phyloP scores from a whole-genome alignment of 2,329 filamentous ascomycete genomes.

The Aspergillus ochraceoroseus region DNA sequence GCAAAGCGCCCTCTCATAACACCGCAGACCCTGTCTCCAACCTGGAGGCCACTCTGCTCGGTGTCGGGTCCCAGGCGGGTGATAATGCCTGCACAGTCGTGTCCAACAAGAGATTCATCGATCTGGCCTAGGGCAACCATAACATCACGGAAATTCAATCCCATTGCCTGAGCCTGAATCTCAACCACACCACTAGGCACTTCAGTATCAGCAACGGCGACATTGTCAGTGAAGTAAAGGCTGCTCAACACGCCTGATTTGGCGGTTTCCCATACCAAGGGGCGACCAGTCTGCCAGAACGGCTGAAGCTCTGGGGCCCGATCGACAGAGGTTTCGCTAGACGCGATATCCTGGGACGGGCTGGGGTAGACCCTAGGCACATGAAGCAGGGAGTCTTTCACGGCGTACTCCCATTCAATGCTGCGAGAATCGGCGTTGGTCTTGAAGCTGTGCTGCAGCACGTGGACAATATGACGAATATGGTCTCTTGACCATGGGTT shows the following conservation, averaged over 20 bases:
- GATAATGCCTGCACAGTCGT: slow-evolving; percentile 8
- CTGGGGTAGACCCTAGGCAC: too few relatives aligned
- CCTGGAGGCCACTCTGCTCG: not conserved
- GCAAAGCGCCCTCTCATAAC: not conserved
- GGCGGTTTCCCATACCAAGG: not conserved
- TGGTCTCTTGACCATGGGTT: too few relatives aligned
- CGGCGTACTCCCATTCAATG: too few relatives aligned
- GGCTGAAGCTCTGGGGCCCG: too few relatives aligned
- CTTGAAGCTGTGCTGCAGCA: too few relatives aligned
- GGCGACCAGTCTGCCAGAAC: not conserved
- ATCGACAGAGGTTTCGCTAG: too few relatives aligned
- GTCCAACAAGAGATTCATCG: not conserved
- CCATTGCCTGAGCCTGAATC: slow-evolving; percentile 27
- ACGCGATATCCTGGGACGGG: too few relatives aligned
- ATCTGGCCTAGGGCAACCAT: slow-evolving; percentile 19
- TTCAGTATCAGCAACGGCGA: not conserved
- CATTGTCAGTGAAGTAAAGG: slow-evolving; percentile 1
- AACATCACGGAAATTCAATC: slow-evolving; percentile 30
- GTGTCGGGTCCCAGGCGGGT: slow-evolving; percentile 2
- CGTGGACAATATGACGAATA: too few relatives aligned
- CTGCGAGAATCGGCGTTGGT: too few relatives aligned
- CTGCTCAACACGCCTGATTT: slow-evolving; percentile 6
- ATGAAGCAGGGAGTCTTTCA: too few relatives aligned
- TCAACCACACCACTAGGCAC: slow-evolving; percentile 20
- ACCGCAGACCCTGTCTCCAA: slow-evolving; percentile 5